Evolutionary conservation across 805 yeast species (phyloP).

Genomic region (Lachancea sp.): DNA sequence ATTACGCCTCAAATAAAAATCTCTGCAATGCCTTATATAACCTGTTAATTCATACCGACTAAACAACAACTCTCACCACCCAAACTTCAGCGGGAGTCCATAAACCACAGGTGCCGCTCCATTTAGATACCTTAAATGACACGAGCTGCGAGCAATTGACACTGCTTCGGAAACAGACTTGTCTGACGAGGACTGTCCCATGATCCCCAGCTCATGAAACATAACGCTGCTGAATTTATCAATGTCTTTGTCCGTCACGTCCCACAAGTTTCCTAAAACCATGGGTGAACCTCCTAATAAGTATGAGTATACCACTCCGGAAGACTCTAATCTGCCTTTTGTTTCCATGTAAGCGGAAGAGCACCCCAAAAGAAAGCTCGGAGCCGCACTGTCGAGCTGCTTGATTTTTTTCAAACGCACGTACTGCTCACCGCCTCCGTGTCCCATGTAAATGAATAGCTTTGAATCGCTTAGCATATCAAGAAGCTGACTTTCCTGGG

Average conservation of each 20-base stretch:
- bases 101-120: conserved; percentile 92
- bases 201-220: conserved; percentile 62
- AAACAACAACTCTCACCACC: conserved; percentile 22
- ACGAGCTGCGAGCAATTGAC: conserved; percentile 52
- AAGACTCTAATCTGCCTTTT: conserved; percentile 59
- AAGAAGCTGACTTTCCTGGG: conserved; percentile 49
- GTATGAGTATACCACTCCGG: conserved; percentile 73
- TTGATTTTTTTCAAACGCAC: conserved; percentile 51
- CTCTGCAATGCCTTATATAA: conserved; percentile 12
- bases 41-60: conserved; percentile 7
- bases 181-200: conserved; percentile 16
- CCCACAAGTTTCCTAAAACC: conserved; percentile 88
- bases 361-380: conserved; percentile 76
- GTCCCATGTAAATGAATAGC: conserved; percentile 78
- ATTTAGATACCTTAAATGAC: conserved; percentile 68
- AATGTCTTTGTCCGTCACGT: conserved; percentile 92
- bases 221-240: conserved; percentile 65
- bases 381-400: conserved; percentile 41
- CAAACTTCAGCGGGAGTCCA: conserved; percentile 57
- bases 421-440: conserved; percentile 93
- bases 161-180: conserved; percentile 51
- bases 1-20: conserved; percentile 8
- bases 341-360: conserved; percentile 67
- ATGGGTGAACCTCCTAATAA: conserved; percentile 75
- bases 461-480: conserved; percentile 38